Evolutionary conservation across 768 basidiomycete genomes (phyloP).

Genomic region (Russula virescens): DNA sequence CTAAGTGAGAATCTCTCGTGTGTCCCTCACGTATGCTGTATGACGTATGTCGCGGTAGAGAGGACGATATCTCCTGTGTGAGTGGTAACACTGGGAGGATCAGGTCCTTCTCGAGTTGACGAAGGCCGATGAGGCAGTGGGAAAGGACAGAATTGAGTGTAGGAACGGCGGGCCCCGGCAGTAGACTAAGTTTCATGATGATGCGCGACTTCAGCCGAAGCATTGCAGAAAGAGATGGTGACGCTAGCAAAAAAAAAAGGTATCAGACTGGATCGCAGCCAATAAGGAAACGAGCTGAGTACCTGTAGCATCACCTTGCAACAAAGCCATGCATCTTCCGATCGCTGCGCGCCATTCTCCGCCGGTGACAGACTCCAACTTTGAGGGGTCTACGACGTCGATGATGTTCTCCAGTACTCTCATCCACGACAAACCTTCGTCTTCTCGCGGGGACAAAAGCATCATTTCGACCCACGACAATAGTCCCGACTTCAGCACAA

Average conservation of each 20-base stretch:
- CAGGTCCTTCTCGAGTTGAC: conserved; percentile 10
- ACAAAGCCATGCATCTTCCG: conserved; percentile 43
- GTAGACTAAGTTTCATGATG: conserved; percentile 14
- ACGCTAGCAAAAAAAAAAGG: background rate
- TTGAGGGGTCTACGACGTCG: conserved; percentile 40
- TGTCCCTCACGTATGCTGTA: conserved; percentile 32
- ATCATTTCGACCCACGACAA: conserved; percentile 84
- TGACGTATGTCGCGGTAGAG: conserved; percentile 15
- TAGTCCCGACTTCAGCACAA: conserved; percentile 66
- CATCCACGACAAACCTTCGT: conserved; percentile 26
- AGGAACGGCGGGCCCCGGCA: conserved; percentile 11
- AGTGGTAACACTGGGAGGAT: background rate
- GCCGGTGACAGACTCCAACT: conserved; percentile 47
- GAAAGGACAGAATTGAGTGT: conserved; percentile 12
- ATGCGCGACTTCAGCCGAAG: conserved; percentile 3
- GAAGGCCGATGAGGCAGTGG: conserved; percentile 10
- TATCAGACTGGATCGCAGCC: background rate
- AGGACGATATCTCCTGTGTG: background rate
- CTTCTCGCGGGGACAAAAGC: conserved; percentile 29
- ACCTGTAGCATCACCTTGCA: conserved; percentile 34
- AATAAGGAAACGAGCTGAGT: background rate
- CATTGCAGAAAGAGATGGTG: background rate
- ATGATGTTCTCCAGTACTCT: conserved; percentile 34
- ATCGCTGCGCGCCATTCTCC: conserved; percentile 58
- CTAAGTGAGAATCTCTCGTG: conserved; percentile 28